Percentiles rank a stretch among this genome's conserved stretches.
phyloP scores from a whole-genome alignment of 2,329 filamentous ascomycete species.

The Cadophora sp. region DNA sequence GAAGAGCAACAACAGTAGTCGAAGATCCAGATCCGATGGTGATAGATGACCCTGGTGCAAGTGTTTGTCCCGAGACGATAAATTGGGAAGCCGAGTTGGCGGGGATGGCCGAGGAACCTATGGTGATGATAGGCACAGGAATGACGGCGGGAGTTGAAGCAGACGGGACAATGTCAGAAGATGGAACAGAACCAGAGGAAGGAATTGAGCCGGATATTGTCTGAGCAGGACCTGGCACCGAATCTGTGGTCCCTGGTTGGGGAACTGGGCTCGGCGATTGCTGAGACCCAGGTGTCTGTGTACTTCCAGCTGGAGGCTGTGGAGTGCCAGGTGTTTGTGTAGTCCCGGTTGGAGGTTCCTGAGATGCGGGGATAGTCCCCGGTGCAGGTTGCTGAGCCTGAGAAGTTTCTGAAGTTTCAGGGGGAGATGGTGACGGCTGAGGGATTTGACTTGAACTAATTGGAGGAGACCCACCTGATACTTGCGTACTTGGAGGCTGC shows the following conservation, averaged over 20 bases:
- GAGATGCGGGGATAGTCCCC: background rate
- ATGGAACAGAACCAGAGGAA: background rate
- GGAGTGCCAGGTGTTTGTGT: background rate
- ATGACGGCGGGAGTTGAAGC: background rate
- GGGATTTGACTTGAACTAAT: background rate
- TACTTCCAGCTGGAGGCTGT: background rate
- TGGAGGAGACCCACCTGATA: conserved; percentile 2
- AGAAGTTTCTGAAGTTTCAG: background rate
- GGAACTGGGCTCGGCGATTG: background rate
- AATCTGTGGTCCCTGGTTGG: background rate
- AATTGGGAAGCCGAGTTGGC: conserved; percentile 20
- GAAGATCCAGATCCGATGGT: conserved; percentile 19
- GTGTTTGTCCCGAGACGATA: conserved; percentile 14
- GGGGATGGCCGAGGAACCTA: conserved; percentile 8
- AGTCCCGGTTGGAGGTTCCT: background rate
- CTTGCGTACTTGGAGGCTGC: background rate
- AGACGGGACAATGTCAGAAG: background rate
- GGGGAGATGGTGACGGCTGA: background rate
- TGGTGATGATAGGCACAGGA: background rate
- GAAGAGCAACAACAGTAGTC: conserved; percentile 17
- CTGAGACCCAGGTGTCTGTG: background rate
- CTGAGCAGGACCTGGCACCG: background rate
- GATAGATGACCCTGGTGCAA: conserved; percentile 16
- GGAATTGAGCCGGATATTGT: background rate
- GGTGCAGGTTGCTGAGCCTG: background rate